Conservation (phyloP, 768 basidiomycete species). For the Phanerochaete sordida region DNA sequence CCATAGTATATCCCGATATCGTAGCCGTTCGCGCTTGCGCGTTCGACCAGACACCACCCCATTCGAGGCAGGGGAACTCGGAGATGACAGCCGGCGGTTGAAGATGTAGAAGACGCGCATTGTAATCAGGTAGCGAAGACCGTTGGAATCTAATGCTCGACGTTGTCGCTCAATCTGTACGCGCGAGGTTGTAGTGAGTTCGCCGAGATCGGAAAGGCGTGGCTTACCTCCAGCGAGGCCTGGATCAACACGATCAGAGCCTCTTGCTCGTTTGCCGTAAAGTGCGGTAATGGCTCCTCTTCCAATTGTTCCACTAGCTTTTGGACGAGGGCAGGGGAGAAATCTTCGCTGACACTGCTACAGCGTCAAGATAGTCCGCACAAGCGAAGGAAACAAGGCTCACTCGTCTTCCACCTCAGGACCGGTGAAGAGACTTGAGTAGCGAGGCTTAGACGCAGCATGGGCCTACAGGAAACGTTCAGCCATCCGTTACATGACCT, state of each 20-base stretch:
- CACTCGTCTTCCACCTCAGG: slow-evolving; percentile 44
- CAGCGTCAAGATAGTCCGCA: slow-evolving; percentile 6
- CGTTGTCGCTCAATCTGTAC: slow-evolving; percentile 83
- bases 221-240: slow-evolving; percentile 73
- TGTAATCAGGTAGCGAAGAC: slow-evolving; percentile 88
- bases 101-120: slow-evolving; percentile 90
- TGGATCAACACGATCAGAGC: slow-evolving; percentile 83
- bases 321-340: slow-evolving; percentile 57
- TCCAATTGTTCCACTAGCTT: slow-evolving; percentile 66
- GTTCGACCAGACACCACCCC: slow-evolving; percentile 41
- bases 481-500: background rate
- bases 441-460: slow-evolving; percentile 33
- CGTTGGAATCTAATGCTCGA: slow-evolving; percentile 88
- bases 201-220: background rate
- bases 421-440: slow-evolving; percentile 53
- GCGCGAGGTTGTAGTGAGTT: slow-evolving; percentile 1
- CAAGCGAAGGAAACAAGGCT: slow-evolving; percentile 18
- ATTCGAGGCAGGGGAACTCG: slow-evolving; percentile 43
- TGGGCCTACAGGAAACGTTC: background rate
- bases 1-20: slow-evolving; percentile 95
- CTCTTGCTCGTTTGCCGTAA: slow-evolving; percentile 78
- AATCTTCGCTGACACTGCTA: slow-evolving; percentile 39
- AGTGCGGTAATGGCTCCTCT: slow-evolving; percentile 56
- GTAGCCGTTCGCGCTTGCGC: slow-evolving; percentile 69
- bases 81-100: slow-evolving; percentile 57